Evolutionary conservation across 805 yeast species (phyloP).

Genomic region (Myxozyma geophila): DNA sequence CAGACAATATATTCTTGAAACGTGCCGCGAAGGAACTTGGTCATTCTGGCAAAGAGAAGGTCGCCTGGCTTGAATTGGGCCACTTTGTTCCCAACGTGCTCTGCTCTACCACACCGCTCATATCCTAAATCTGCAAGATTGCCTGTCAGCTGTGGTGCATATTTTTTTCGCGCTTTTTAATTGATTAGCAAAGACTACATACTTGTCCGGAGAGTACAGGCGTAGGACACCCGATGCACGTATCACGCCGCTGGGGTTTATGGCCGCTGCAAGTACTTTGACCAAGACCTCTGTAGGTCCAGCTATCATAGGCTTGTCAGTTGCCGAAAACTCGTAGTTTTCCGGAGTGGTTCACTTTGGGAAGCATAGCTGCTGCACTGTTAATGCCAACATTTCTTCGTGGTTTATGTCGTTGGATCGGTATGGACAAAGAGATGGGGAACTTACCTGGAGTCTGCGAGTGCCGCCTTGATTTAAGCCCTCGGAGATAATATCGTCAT

Average conservation of each 20-base stretch:
- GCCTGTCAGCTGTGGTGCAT: neutral
- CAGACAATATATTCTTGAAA: constrained; percentile 30
- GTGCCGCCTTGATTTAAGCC: no score
- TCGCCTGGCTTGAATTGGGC: constrained; percentile 35
- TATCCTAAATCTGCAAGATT: constrained; percentile 6
- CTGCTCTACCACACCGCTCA: constrained; percentile 36
- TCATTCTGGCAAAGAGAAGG: constrained; percentile 24
- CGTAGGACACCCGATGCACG: constrained; percentile 22
- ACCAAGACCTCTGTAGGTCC: constrained; percentile 24
- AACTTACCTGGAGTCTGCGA: no score
- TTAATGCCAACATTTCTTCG: neutral
- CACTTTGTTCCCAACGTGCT: constrained; percentile 33
- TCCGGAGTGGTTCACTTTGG: constrained; percentile 13
- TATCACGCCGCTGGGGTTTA: constrained; percentile 37
- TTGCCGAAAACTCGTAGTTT: constrained; percentile 3
- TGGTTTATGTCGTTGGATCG: no score
- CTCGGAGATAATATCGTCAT: no score
- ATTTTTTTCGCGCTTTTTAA: neutral
- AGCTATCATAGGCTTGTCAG: constrained; percentile 36
- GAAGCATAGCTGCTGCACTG: constrained; percentile 14
- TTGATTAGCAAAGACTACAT: neutral
- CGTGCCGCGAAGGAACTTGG: neutral
- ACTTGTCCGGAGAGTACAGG: constrained; percentile 9
- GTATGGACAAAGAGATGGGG: no score
- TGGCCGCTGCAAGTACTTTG: constrained; percentile 27